Base-by-base conservation (phyloP, 768 basidiomycete genomes). In the Naganishia friedmannii region DNA sequence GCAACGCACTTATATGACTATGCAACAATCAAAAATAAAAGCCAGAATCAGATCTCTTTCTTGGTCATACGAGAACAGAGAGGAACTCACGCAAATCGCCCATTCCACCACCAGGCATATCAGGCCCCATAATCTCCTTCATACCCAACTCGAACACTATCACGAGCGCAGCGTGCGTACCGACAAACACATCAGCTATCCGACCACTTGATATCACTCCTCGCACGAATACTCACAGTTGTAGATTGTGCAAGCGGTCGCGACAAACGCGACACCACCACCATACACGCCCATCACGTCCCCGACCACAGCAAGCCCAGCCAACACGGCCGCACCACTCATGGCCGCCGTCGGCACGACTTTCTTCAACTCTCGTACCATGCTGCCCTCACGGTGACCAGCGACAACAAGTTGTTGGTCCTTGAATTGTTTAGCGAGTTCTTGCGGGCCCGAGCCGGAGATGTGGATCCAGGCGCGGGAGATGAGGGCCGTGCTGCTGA, bases 91-190 rank as follows among this genome's bases (percentile, higher is more conserved):
- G 60, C 39, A 63, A 4, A 23, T 63, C 60, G 29, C 60, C 60
- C 60, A 45, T 45, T 17, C 60, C 60, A 45, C 60, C 60, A 45
- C 60, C 60, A 21, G 60, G 60, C 60, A 45, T 45, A 45, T 63
- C 60, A 9, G 60, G 60, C 3, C 60, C 60, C 60, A 63, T 63
- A 45, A 63, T 42, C 39, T 63, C 60, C 60, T 63, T 63, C 60
- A 63, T 63, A 15, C 60, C 60, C 9, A 63, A 28, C 60, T 63
- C 60, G 60, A 63, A 63, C 60, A 63, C 60, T 63, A n/a, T n/a
- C n/a, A n/a, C n/a, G n/a, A n/a, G n/a, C n/a, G 39, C 54, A 8
- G 3, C 32, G 34, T 12, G 34, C 34, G 34, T 37, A 32, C 29
- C 17, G n/a, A 2, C 31, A 37, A 34, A 26, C 34, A 23, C 15